Base-by-base conservation (phyloP, 805 yeast species). In the Wickerhamiella nectarea region DNA sequence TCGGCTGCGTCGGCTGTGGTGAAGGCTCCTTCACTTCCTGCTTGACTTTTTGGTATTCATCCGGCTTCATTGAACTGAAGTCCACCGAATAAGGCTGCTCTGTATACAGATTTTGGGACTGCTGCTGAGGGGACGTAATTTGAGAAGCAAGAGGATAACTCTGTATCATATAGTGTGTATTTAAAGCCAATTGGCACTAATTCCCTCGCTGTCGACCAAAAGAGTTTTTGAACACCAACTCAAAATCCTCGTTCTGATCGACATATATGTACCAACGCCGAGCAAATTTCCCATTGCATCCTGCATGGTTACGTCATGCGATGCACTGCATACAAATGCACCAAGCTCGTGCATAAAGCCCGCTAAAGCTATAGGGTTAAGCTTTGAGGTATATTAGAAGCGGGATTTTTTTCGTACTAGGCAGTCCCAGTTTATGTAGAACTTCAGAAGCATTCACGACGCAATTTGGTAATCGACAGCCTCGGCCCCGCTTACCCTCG, bases 231-330 rank as follows among this genome's bases (percentile, higher is more conserved):
- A 28, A 10, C 31, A 28, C 31, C 31, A 28, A 28, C 31, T 15
- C 15, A 12, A 21, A 21, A 4, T 7, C 14, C 15, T 6, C 31
- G 31, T 15, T 28, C 15, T 11, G 15, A 12, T 28, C 31, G 15
- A 28, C 31, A 28, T 28, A 28, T 28, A 28, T 28, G 31, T 28
- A 12, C 31, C 12, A 28, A 28, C 10, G 20, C 41, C 35, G 29
- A 29, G 41, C 41, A 38, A 38, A 38, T 26, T 38, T 38, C 28
- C 35, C 35, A 20, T 19, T 38, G 41, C 41, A 38, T 28, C 24
- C 19, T 38, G 41, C 31, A 38, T 14, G 19, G 12, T 14, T 12
- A 28, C 35, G 41, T 38, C 22, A 38, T 21, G 8, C 34, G 34
- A 19, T 14, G 24, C 29, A 22, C 15, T 26, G 41, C 41, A 38